Conservation (phyloP, 179 eudicot species). For the Sideroxylon spinosum region DNA sequence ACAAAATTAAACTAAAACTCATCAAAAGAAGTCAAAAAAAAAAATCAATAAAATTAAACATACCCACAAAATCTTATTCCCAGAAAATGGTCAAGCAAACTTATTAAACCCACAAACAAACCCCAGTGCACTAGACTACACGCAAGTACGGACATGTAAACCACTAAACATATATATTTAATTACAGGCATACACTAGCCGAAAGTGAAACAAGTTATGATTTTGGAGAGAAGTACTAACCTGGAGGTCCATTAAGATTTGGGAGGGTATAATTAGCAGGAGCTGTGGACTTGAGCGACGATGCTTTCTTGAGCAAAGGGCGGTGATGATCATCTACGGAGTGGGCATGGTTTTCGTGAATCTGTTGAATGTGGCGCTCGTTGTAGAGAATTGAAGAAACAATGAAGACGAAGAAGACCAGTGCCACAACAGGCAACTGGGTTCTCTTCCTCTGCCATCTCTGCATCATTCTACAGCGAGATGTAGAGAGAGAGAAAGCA, state of each 20-base stretch:
- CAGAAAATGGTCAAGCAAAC: background rate
- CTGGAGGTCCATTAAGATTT: constrained; percentile 13
- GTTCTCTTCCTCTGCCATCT: constrained; percentile 56
- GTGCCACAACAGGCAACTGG: constrained; percentile 47
- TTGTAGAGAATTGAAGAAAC: constrained; percentile 45
- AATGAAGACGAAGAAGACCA: constrained; percentile 48
- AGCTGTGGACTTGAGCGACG: constrained; percentile 17
- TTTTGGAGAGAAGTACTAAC: constrained; percentile 4
- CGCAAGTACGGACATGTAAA: too few relatives aligned
- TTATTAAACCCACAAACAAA: background rate
- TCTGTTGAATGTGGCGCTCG: constrained; percentile 45
- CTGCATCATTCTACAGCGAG: constrained; percentile 35
- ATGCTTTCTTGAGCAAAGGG: constrained; percentile 1
- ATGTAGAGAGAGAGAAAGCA: constrained; percentile 9
- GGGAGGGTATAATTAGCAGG: constrained; percentile 25
- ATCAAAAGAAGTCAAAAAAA: background rate
- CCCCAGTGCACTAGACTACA: background rate
- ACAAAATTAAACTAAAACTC: background rate
- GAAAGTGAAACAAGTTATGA: background rate
- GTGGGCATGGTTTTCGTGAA: constrained; percentile 21
- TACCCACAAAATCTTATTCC: background rate
- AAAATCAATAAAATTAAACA: background rate
- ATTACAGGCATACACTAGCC: background rate
- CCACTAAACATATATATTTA: background rate
- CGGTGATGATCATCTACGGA: background rate